These are phyloP conservation scores for Aspergillus ochraceoroseus DNA, from an alignment of 2,329 filamentous ascomycete genomes.

Conservation along the genomic window DNA sequence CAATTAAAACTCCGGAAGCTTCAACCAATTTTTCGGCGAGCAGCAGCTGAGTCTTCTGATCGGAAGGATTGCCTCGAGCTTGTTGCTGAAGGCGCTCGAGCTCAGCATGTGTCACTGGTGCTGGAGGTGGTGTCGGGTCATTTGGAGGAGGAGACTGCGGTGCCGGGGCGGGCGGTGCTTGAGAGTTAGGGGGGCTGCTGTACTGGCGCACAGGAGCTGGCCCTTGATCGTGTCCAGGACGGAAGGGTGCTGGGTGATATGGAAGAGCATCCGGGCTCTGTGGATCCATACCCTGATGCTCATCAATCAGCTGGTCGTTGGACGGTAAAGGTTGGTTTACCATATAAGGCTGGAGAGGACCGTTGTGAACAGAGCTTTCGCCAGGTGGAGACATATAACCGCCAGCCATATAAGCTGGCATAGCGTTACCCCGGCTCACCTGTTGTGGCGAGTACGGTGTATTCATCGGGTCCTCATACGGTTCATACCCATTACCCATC, in stretches of 20 bases:
- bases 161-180: constrained; percentile 36
- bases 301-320: constrained; percentile 18
- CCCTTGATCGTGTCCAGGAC: constrained; percentile 47
- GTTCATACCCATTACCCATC: constrained; percentile 21
- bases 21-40: constrained; percentile 82
- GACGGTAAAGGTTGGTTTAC: constrained; percentile 22
- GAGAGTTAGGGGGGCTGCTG: constrained; percentile 27
- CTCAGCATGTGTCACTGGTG: constrained; percentile 70
- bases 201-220: constrained; percentile 54
- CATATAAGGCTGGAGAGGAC: constrained; percentile 21
- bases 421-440: constrained; percentile 12
- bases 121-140: constrained; percentile 17
- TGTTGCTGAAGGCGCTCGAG: constrained; percentile 67
- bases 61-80: constrained; percentile 66
- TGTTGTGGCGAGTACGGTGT: constrained; percentile 18
- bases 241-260: constrained; percentile 52
- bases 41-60: constrained; percentile 65
- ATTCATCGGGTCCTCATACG: constrained; percentile 22
- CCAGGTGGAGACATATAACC: constrained; percentile 11
- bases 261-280: constrained; percentile 54
- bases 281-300: constrained; percentile 18
- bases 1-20: constrained; percentile 71
- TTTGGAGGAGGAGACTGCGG: constrained; percentile 20
- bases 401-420: constrained; percentile 10
- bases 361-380: constrained; percentile 18